These are phyloP conservation scores for Penicillium sp. DNA, from an alignment of 2,329 filamentous ascomycete species.

Conservation along the genomic window DNA sequence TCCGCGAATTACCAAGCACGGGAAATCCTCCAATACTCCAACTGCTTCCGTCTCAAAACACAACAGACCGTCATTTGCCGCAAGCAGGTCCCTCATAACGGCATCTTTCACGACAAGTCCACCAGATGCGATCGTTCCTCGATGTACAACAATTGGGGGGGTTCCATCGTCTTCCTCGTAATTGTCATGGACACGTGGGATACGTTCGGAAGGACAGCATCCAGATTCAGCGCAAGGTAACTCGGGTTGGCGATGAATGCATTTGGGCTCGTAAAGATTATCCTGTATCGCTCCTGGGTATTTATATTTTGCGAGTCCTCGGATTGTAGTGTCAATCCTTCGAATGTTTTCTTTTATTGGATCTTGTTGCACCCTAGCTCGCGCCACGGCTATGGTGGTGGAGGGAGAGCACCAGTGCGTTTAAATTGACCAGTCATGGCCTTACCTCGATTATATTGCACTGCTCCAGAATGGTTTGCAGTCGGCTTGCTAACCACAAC, in stretches of 20 bases:
- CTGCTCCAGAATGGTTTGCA: not conserved
- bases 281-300: no score
- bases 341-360: no score
- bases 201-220: not conserved
- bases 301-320: no score
- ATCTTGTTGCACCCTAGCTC: not conserved
- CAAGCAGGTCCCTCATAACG: no score
- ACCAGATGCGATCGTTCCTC: slow-evolving; percentile 22
- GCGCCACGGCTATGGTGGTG: no score
- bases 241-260: no score
- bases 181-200: no score
- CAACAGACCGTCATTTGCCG: no score
- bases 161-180: not conserved
- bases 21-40: not conserved
- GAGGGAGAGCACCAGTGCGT: not conserved
- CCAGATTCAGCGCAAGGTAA: no score
- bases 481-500: slow-evolving; percentile 20
- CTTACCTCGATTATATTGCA: slow-evolving; percentile 9
- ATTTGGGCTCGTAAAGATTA: no score
- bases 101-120: slow-evolving; percentile 19
- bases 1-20: slow-evolving; percentile 17
- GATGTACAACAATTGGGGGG: slow-evolving; percentile 6
- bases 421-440: not conserved
- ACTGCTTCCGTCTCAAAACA: slow-evolving; percentile 3
- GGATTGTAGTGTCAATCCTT: no score